Conservation (phyloP, 306 rosid genomes). For the Clitoria ternatea region DNA sequence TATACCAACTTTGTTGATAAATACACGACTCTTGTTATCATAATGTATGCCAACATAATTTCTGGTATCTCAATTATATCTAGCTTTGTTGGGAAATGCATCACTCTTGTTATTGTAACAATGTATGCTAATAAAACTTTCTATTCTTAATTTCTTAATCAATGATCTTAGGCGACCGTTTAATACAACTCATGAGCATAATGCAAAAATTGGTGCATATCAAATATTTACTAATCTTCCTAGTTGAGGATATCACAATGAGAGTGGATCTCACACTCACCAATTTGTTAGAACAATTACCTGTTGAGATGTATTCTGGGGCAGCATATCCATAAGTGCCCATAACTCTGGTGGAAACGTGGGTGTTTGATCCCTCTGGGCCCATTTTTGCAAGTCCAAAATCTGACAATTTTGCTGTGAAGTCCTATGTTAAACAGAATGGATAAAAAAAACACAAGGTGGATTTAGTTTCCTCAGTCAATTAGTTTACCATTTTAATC, state of each 20-base stretch:
- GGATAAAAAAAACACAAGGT: not conserved
- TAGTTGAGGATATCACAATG: not conserved
- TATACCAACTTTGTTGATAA: too few species aligned
- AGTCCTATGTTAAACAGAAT: slow-evolving; percentile 48
- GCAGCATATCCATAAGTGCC: slow-evolving; percentile 98
- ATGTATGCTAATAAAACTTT: too few species aligned
- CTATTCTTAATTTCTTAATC: too few species aligned
- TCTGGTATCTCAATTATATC: too few species aligned
- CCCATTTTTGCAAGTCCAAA: slow-evolving; percentile 98
- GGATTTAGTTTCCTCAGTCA: not conserved
- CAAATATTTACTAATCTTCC: not conserved
- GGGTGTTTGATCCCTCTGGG: slow-evolving; percentile 92
- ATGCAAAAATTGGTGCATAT: not conserved
- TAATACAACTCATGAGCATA: too few species aligned
- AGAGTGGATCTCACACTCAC: not conserved
- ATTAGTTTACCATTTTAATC: not conserved
- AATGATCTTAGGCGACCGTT: too few species aligned
- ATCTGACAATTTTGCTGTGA: slow-evolving; percentile 89
- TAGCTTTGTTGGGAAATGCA: too few species aligned
- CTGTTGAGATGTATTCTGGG: slow-evolving; percentile 90
- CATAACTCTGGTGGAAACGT: slow-evolving; percentile 92
- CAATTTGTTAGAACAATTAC: slow-evolving; percentile 30
- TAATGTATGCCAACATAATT: too few species aligned
- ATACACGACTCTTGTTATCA: too few species aligned
- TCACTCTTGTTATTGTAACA: too few species aligned